These are phyloP conservation scores for Epichloe elymi DNA, from an alignment of 2,329 filamentous ascomycete genomes.

Conservation along the genomic window DNA sequence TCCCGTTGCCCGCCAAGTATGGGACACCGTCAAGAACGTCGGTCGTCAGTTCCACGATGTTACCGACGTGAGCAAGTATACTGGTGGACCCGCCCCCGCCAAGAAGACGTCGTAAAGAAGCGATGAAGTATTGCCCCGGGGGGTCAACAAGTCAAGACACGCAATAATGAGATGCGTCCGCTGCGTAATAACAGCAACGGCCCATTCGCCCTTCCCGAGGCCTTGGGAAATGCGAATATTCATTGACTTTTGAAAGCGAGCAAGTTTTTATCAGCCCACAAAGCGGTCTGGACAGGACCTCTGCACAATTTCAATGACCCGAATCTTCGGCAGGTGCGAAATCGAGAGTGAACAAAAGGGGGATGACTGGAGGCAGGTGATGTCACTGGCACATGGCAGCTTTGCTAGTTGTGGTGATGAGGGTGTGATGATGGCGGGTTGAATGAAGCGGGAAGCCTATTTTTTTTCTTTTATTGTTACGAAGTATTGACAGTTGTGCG, in stretches of 20 bases:
- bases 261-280: no score
- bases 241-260: no score
- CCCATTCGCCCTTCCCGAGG: no score
- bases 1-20: slow-evolving; percentile 63
- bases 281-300: no score
- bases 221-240: no score
- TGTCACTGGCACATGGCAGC: not conserved
- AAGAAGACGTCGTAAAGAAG: slow-evolving; percentile 29
- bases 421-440: not conserved
- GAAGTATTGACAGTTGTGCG: slow-evolving; percentile 1
- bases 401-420: not conserved
- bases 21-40: slow-evolving; percentile 64
- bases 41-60: slow-evolving; percentile 63
- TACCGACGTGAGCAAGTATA: slow-evolving; percentile 67
- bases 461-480: slow-evolving; percentile 2
- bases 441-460: not conserved
- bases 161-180: no score
- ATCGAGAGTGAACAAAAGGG: not conserved
- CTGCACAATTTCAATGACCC: no score
- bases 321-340: no score
- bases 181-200: no score
- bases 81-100: slow-evolving; percentile 40
- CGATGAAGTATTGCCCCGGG: not conserved
- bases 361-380: not conserved
- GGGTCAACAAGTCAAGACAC: no score